Evolutionary conservation across 2,329 filamentous ascomycete species (phyloP).

Genomic region (Parastagonospora nodorum): DNA sequence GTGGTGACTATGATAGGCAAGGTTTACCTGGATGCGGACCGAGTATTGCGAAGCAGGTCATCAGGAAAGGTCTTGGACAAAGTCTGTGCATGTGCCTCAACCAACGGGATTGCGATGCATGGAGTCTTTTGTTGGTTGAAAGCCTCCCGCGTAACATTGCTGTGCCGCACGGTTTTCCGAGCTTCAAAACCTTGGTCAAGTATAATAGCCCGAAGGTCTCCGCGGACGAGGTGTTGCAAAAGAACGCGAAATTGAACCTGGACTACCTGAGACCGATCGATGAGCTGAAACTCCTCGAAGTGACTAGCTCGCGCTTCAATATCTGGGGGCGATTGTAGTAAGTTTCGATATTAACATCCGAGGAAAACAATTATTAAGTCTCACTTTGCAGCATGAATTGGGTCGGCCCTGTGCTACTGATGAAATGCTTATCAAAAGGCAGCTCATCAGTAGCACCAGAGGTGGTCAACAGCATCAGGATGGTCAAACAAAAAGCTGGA

Average conservation of each 20-base stretch:
- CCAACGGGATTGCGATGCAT: constrained; percentile 25
- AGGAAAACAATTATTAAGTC: neutral
- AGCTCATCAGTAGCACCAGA: constrained; percentile 12
- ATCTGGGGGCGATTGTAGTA: constrained; percentile 43
- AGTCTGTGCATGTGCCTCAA: constrained; percentile 29
- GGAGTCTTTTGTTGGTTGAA: constrained; percentile 31
- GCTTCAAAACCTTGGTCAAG: constrained; percentile 37
- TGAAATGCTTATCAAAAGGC: constrained; percentile 20
- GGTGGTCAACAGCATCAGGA: constrained; percentile 32
- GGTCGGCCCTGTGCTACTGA: constrained; percentile 45
- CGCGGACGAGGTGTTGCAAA: constrained; percentile 31
- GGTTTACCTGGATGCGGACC: constrained; percentile 47
- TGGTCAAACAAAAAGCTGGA: constrained; percentile 34
- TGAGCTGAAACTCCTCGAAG: constrained; percentile 39
- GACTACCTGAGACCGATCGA: constrained; percentile 39
- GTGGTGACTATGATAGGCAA: constrained; percentile 48
- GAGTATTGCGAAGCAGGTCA: constrained; percentile 31
- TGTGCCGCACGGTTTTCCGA: constrained; percentile 26
- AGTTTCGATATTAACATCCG: neutral
- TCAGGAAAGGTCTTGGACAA: constrained; percentile 35
- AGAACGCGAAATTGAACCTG: constrained; percentile 31
- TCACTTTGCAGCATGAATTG: constrained; percentile 33
- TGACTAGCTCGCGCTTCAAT: constrained; percentile 45
- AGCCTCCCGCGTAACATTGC: constrained; percentile 9
- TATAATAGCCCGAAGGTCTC: constrained; percentile 47